Conservation (phyloP, 371 early-diverging fungal genomes). For the Choanephora cucurbitarum region DNA sequence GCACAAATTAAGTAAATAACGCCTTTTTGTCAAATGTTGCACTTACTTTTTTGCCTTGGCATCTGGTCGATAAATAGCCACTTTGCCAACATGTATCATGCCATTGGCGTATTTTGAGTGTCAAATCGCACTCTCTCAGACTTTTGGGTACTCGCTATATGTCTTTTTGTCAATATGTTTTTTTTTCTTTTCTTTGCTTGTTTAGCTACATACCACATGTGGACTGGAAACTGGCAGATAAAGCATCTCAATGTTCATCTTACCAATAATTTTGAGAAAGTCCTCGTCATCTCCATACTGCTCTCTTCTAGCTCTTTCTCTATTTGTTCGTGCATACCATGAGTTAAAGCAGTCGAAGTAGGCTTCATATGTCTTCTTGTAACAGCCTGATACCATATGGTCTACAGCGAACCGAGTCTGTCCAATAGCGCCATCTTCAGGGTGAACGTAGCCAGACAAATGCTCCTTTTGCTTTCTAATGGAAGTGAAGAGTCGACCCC, state of each 20-base stretch:
- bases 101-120: slow-evolving; percentile 48
- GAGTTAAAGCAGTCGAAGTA: slow-evolving; percentile 50
- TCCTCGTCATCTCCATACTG: slow-evolving; percentile 42
- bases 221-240: slow-evolving; percentile 40
- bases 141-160: slow-evolving; percentile 46
- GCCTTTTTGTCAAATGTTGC: not conserved
- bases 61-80: slow-evolving; percentile 41
- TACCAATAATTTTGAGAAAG: slow-evolving; percentile 42
- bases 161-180: no score
- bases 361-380: slow-evolving; percentile 35
- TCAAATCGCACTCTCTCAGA: slow-evolving; percentile 47
- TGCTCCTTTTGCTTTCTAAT: slow-evolving; percentile 40
- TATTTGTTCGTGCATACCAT: slow-evolving; percentile 34
- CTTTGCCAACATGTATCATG: slow-evolving; percentile 46
- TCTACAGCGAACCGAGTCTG: slow-evolving; percentile 42
- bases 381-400: slow-evolving; percentile 46
- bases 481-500: slow-evolving; percentile 32
- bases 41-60: slow-evolving; percentile 34
- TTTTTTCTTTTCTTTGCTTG: no score
- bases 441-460: slow-evolving; percentile 42
- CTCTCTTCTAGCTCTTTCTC: slow-evolving; percentile 32
- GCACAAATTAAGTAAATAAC: not conserved
- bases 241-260: slow-evolving; percentile 40
- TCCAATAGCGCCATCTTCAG: slow-evolving; percentile 51
- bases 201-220: slow-evolving; percentile 33